Evolutionary conservation across 139 green algal genomes (phyloP), one percentile per base, ranked within the genome.

Genomic region (Klebsormidium nitens): DNA sequence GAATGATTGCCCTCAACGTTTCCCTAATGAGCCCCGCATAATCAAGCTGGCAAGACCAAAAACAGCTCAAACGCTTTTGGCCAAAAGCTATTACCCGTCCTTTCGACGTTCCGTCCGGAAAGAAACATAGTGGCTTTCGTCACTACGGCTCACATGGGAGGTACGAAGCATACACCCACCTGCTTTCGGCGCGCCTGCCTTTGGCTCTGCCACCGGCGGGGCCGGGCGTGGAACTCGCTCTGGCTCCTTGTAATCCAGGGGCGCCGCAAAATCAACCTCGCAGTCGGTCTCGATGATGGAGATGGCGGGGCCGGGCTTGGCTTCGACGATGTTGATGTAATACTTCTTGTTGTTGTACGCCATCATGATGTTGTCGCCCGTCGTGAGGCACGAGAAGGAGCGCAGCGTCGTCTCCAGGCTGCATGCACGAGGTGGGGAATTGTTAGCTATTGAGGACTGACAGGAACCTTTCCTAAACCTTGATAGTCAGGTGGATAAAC

Each of bases 291-390:
- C 94, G 23, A 99, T 91, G 37, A 99, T 92, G 4, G 88, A 95
- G 42, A 99, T 91, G 8, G 94, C 93, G 8, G 80, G 56, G 1
- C 44, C 73, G 3, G 94, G 94, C 75, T 91, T 91, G n/a, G 86
- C 66, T 80, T 92, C 87, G 28, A 93, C 84, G 42, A 86, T 85
- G 70, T 95, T 86, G 46, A 96, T 95, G 78, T 91, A 95, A 75
- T 96, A 98, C 37, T 86, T 87, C 49, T 90, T 92, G 77, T 92
- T 90, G 82, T 98, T 98, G 86, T 98, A 98, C 69, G 92, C 75
- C 17, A 98, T 85, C 38, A 90, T 83, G 57, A 97, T 93, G 46
- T 76, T 88, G 77, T 97, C 92, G 1, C 88, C 89, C 28, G 42
- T 34, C 0, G 77, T 80, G 2, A 96, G 74, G 72, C 90, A 96